These are phyloP conservation scores for Senecio squalidus DNA, from an alignment of 140 eudicot species.

Conservation along the genomic window DNA sequence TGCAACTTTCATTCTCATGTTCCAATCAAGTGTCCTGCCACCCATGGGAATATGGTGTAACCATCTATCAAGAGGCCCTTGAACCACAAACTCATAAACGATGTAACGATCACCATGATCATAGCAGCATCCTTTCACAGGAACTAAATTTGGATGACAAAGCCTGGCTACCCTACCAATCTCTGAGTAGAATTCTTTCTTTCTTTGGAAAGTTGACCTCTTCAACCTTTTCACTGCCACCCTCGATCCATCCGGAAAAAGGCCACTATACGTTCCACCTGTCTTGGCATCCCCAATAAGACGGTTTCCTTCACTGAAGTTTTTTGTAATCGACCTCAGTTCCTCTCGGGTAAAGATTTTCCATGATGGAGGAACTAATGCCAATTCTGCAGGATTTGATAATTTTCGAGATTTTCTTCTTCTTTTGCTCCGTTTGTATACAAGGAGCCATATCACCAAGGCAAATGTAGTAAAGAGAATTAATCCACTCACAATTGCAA, in stretches of 20 bases:
- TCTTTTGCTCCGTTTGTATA: slow-evolving; percentile 61
- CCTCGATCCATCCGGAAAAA: slow-evolving; percentile 72
- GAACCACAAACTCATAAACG: slow-evolving; percentile 74
- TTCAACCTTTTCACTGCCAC: slow-evolving; percentile 91
- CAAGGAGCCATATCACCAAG: slow-evolving; percentile 85
- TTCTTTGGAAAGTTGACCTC: slow-evolving; percentile 85
- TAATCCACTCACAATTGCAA: slow-evolving; percentile 80
- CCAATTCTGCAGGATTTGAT: slow-evolving; percentile 65
- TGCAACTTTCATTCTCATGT: slow-evolving; percentile 84
- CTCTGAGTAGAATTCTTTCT: slow-evolving; percentile 93
- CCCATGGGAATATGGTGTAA: slow-evolving; percentile 86
- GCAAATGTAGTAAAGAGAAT: slow-evolving; percentile 71
- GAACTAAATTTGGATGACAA: slow-evolving; percentile 78
- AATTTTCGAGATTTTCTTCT: slow-evolving; percentile 64
- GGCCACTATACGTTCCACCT: slow-evolving; percentile 89
- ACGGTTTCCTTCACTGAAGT: slow-evolving; percentile 93
- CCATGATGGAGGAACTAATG: slow-evolving; percentile 91
- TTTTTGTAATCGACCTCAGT: slow-evolving; percentile 74
- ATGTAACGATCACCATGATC: slow-evolving; percentile 92
- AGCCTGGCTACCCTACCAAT: slow-evolving; percentile 91
- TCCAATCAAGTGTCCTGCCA: slow-evolving; percentile 84
- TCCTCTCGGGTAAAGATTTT: slow-evolving; percentile 80
- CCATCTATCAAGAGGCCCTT: slow-evolving; percentile 92
- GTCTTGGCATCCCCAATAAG: slow-evolving; percentile 96
- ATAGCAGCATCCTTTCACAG: slow-evolving; percentile 92